These are phyloP conservation scores for Sporisorium scitamineum DNA, from an alignment of 1,284 basidiomycete species.

Conservation along the genomic window DNA sequence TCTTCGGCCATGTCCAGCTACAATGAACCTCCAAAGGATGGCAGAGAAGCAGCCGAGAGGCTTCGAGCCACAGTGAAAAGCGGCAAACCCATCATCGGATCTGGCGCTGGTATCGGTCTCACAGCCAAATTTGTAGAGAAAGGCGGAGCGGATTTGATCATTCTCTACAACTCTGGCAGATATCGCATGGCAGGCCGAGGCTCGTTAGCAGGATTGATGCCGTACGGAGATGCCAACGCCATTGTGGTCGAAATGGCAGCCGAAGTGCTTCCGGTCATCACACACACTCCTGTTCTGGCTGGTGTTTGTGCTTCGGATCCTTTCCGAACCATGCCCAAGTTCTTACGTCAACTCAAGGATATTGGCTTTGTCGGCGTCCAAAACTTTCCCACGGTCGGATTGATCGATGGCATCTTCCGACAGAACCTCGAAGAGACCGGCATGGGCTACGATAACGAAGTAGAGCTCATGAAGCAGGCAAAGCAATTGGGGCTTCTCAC, in stretches of 20 bases:
- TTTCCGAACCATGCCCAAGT: constrained; percentile 46
- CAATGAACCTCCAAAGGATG: constrained; percentile 29
- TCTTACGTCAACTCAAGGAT: constrained; percentile 42
- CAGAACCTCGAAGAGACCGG: constrained; percentile 51
- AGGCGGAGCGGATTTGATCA: constrained; percentile 48
- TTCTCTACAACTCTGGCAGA: constrained; percentile 48
- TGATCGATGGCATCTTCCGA: constrained; percentile 51
- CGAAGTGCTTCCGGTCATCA: constrained; percentile 42
- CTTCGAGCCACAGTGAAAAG: constrained; percentile 26
- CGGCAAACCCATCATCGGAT: constrained; percentile 46
- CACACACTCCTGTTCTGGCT: constrained; percentile 46
- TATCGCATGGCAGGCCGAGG: constrained; percentile 50
- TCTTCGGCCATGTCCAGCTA: constrained; percentile 20
- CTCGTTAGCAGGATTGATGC: constrained; percentile 46
- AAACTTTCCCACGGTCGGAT: constrained; percentile 50
- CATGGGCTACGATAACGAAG: constrained; percentile 47
- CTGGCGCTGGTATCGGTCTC: constrained; percentile 49
- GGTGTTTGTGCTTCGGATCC: constrained; percentile 49
- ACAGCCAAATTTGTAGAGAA: constrained; percentile 50
- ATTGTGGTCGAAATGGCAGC: constrained; percentile 48
- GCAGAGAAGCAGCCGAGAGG: constrained; percentile 36
- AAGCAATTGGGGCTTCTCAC: constrained; percentile 41
- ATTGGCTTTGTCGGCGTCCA: constrained; percentile 48
- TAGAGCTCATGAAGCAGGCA: constrained; percentile 40
- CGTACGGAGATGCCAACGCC: constrained; percentile 50